A percentile compares a stretch with the other conserved stretches of the same genome.
phyloP scores from a whole-genome alignment of 2,329 filamentous ascomycete species.

The Fusarium palustre region DNA sequence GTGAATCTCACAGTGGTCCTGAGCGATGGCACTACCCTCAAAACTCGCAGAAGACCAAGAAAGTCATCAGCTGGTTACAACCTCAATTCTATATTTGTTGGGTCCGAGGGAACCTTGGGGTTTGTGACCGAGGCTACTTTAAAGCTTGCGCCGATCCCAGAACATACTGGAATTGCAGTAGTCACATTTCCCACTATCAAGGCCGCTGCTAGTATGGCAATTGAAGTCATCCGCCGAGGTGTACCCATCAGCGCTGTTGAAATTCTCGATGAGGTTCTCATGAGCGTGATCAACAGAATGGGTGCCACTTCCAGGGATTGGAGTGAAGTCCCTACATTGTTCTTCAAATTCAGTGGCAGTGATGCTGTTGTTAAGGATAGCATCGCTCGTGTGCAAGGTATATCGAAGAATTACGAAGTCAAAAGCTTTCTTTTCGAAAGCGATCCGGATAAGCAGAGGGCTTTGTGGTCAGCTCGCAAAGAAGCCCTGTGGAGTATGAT shows the following conservation, averaged over 20 bases:
- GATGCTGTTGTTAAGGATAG: conserved; percentile 81
- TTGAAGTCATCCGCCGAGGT: conserved; percentile 77
- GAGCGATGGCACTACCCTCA: conserved; percentile 81
- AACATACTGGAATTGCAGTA: conserved; percentile 81
- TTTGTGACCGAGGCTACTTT: conserved; percentile 85
- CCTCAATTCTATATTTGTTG: conserved; percentile 81
- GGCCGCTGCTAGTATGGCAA: conserved; percentile 78
- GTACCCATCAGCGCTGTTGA: conserved; percentile 82
- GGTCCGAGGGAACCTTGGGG: conserved; percentile 83
- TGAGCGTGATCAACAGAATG: conserved; percentile 82
- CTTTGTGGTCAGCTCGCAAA: conserved; percentile 86
- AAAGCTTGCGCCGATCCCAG: conserved; percentile 80
- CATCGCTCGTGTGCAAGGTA: conserved; percentile 69
- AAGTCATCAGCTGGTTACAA: conserved; percentile 89
- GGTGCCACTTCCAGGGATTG: conserved; percentile 76
- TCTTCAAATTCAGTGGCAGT: conserved; percentile 88
- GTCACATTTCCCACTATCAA: conserved; percentile 82
- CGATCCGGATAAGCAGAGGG: conserved; percentile 75
- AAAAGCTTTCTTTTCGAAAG: conserved; percentile 70
- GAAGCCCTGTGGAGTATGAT: conserved; percentile 86
- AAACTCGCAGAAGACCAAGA: conserved; percentile 78
- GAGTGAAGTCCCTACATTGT: conserved; percentile 81
- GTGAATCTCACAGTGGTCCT: conserved; percentile 85
- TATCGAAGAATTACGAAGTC: background rate
- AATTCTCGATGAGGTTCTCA: conserved; percentile 89